Percentiles rank a stretch among this genome's conserved stretches.
phyloP scores from a whole-genome alignment of 176 grass and related monocot genomes.

The Cenchrus fungigraminus region DNA sequence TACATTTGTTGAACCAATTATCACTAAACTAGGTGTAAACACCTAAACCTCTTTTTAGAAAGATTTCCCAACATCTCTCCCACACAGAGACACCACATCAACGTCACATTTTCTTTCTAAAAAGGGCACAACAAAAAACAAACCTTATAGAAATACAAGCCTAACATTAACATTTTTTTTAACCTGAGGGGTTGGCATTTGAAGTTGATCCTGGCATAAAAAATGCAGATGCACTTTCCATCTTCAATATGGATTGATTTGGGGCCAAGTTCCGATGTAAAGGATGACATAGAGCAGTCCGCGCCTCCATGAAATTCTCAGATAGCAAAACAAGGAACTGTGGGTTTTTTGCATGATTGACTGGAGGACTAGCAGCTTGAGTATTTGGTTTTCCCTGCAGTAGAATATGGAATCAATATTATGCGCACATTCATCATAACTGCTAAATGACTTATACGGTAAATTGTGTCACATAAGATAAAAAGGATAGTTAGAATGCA shows the following conservation, averaged over 20 bases:
- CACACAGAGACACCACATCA: slow-evolving; percentile 30
- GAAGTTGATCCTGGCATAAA: too few relatives aligned
- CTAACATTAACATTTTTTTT: slow-evolving; percentile 32
- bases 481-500: background rate
- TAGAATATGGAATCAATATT: slow-evolving; percentile 32
- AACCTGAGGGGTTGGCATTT: slow-evolving; percentile 66
- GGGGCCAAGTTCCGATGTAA: slow-evolving; percentile 53
- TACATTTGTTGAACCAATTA: slow-evolving; percentile 38
- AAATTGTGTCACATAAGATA: slow-evolving; percentile 5
- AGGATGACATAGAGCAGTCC: slow-evolving; percentile 71
- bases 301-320: slow-evolving; percentile 87
- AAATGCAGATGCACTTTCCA: slow-evolving; percentile 46
- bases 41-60: slow-evolving; percentile 8
- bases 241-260: slow-evolving; percentile 68
- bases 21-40: slow-evolving; percentile 14
- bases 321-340: slow-evolving; percentile 87
- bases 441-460: slow-evolving; percentile 15
- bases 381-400: slow-evolving; percentile 85
- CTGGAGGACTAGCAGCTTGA: slow-evolving; percentile 66
- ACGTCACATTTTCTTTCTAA: slow-evolving; percentile 18
- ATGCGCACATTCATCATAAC: background rate
- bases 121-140: slow-evolving; percentile 26
- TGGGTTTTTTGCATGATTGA: slow-evolving; percentile 73
- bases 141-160: slow-evolving; percentile 26
- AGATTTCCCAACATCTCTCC: slow-evolving; percentile 18